A percentile compares a stretch with the other conserved stretches of the same genome.
phyloP scores from a whole-genome alignment of 2,329 filamentous ascomycete species.

The Gnomoniopsis sp. region DNA sequence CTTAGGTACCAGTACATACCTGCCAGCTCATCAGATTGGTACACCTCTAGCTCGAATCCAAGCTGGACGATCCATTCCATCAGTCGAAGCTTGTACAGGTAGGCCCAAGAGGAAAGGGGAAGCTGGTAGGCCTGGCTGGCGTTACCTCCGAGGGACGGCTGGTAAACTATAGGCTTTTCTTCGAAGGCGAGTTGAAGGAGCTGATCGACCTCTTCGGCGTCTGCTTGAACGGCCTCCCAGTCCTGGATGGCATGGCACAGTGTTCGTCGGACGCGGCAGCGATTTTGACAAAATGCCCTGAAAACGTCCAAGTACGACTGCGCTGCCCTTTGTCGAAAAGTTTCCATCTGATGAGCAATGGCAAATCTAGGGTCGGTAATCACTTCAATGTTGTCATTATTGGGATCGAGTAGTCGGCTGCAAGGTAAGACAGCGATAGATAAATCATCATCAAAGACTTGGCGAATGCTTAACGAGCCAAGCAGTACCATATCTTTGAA shows the following conservation, averaged over 20 bases:
- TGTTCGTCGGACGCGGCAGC: slow-evolving; percentile 84
- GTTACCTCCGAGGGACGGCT: slow-evolving; percentile 34
- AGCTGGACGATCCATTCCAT: slow-evolving; percentile 87
- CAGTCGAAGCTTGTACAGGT: slow-evolving; percentile 82
- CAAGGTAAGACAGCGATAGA: slow-evolving; percentile 70
- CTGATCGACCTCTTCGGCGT: slow-evolving; percentile 74
- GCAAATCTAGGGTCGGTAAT: slow-evolving; percentile 70
- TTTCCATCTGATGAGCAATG: slow-evolving; percentile 71
- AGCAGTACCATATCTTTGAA: slow-evolving; percentile 70
- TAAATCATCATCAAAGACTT: slow-evolving; percentile 81
- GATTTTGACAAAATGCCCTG: slow-evolving; percentile 82
- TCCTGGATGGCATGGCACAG: slow-evolving; percentile 79
- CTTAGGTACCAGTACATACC: slow-evolving; percentile 92
- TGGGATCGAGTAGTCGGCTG: slow-evolving; percentile 66
- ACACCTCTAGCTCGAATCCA: slow-evolving; percentile 90
- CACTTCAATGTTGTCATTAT: slow-evolving; percentile 73
- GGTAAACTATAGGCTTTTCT: slow-evolving; percentile 56
- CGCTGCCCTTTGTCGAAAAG: slow-evolving; percentile 57
- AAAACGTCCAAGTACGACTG: slow-evolving; percentile 81
- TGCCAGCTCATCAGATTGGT: slow-evolving; percentile 78
- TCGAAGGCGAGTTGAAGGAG: slow-evolving; percentile 59
- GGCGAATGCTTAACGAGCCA: slow-evolving; percentile 64
- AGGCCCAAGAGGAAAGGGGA: slow-evolving; percentile 83
- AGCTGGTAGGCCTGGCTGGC: slow-evolving; percentile 61
- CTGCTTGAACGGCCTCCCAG: slow-evolving; percentile 79